phyloP scores from a whole-genome alignment of 257 asterid genomes.

The Lycium barbarum region DNA sequence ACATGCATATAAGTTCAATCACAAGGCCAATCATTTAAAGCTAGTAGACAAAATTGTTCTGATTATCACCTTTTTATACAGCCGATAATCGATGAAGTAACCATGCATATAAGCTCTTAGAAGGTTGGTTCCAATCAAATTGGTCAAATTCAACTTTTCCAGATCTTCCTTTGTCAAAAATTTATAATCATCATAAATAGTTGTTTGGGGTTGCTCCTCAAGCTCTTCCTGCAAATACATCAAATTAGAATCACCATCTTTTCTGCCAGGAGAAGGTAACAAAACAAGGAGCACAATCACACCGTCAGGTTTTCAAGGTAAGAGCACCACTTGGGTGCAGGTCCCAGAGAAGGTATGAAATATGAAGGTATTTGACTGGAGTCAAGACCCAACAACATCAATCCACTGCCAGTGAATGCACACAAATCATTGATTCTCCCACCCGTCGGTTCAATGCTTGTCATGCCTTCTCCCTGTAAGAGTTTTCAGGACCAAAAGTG shows the following conservation, averaged over 20 bases:
- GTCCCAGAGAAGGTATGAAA: constrained; percentile 95
- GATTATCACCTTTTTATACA: constrained; percentile 76
- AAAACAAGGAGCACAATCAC: constrained; percentile 35
- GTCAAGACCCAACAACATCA: constrained; percentile 85
- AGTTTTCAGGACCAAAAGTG: constrained; percentile 24
- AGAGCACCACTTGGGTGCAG: constrained; percentile 98
- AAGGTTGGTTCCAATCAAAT: constrained; percentile 83
- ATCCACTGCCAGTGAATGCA: constrained; percentile 79
- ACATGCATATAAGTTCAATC: constrained; percentile 26
- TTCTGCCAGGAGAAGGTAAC: constrained; percentile 23
- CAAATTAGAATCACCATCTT: constrained; percentile 29
- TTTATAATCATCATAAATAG: constrained; percentile 90
- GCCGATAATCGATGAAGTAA: constrained; percentile 76
- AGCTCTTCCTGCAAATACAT: constrained; percentile 78
- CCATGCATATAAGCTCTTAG: constrained; percentile 97
- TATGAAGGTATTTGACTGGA: constrained; percentile 90
- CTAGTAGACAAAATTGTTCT: background rate
- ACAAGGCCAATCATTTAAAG: background rate
- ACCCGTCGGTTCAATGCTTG: constrained; percentile 88
- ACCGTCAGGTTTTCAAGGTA: constrained; percentile 85
- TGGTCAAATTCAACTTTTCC: constrained; percentile 68
- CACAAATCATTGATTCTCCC: constrained; percentile 90
- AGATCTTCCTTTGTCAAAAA: constrained; percentile 91
- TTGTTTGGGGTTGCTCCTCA: constrained; percentile 85
- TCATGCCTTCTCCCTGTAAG: constrained; percentile 92